Conservation (phyloP, 352 stramenopile genomes). For the Phytophthora pistaciae region DNA sequence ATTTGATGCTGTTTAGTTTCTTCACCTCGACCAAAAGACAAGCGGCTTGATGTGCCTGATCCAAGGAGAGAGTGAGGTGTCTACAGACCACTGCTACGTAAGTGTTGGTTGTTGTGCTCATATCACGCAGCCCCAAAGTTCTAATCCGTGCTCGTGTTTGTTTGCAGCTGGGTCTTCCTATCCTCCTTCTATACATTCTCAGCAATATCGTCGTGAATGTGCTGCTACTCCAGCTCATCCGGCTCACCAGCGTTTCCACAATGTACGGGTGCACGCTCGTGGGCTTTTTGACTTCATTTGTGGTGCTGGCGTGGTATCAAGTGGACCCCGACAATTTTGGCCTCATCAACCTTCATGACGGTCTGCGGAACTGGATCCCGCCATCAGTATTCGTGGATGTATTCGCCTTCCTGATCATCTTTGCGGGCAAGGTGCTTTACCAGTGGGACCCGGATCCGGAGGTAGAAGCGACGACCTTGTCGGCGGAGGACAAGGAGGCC, state of each 20-base stretch:
- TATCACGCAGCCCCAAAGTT: no score
- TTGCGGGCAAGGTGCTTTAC: conserved; percentile 78
- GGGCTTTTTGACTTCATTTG: conserved; percentile 81
- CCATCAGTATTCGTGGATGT: conserved; percentile 77
- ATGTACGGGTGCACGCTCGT: conserved; percentile 79
- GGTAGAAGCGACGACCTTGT: conserved; percentile 83
- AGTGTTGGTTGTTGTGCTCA: conserved; percentile 6
- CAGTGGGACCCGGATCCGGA: conserved; percentile 85
- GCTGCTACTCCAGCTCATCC: conserved; percentile 75
- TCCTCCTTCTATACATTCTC: conserved; percentile 78
- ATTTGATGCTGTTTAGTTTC: conserved; percentile 33
- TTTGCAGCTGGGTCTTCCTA: conserved; percentile 68
- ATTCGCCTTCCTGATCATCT: conserved; percentile 72
- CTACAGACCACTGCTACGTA: conserved; percentile 83
- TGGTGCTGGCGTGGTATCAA: conserved; percentile 83
- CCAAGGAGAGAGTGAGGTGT: conserved; percentile 75
- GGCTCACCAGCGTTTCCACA: conserved; percentile 80
- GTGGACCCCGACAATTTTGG: conserved; percentile 75
- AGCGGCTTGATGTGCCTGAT: conserved; percentile 84
- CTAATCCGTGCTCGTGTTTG: no score
- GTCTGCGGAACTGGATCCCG: conserved; percentile 77
- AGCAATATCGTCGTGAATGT: conserved; percentile 87
- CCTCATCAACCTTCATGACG: conserved; percentile 59
- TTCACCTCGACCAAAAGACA: conserved; percentile 83
- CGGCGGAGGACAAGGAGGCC: conserved; percentile 87